Evolutionary conservation across 1,284 basidiomycete genomes (phyloP), one percentile per base, ranked within the genome.

Genomic region (Takashimella koratensis): DNA sequence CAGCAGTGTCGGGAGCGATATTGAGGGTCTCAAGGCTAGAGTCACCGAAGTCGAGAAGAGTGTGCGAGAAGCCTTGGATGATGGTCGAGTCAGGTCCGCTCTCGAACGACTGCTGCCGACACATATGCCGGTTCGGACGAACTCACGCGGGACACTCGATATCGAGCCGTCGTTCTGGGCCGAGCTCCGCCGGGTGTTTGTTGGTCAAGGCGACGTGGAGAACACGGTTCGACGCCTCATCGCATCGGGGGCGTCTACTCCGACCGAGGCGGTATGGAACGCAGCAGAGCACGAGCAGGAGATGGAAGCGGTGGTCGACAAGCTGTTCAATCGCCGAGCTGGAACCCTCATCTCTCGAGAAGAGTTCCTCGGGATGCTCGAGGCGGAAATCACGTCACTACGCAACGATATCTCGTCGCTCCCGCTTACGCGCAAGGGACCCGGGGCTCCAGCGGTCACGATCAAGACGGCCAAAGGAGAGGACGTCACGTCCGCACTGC

Each of bases 401-500:
- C 51, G 58, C 21, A 10, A 67, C 58, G 3, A 58, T 66, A 50
- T 65, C 49, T 53, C 56, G 22, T 43, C 47, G 12, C 49, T 59
- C 10, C 54, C 57, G 39, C 43, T 27, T n/a, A 43, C 44, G 20
- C 45, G 46, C 43, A 44, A 49, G 16, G 16, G 8, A 16, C 16
- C 30, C 8, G 30, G 30, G 8, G 30, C 30, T 36, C 10, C 30
- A 36, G 67, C 77, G 3, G 78, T 77, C 48, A 84, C 78, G 8
- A 85, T 90, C 79, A 88, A 86, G 68, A 82, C 86, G 2, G 74
- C 80, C 20, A 86, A 89, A 57, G 88, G 88, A 1, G 82, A 86
- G 53, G 88, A 92, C 65, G 79, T 92, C 47, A 85, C 85, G 0
- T 76, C 79, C 12, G 77, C 90, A 51, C 83, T 96, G 56, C 79